Evolutionary conservation across 371 early-diverging fungal species (phyloP).

Genomic region (Mucor irregularis): DNA sequence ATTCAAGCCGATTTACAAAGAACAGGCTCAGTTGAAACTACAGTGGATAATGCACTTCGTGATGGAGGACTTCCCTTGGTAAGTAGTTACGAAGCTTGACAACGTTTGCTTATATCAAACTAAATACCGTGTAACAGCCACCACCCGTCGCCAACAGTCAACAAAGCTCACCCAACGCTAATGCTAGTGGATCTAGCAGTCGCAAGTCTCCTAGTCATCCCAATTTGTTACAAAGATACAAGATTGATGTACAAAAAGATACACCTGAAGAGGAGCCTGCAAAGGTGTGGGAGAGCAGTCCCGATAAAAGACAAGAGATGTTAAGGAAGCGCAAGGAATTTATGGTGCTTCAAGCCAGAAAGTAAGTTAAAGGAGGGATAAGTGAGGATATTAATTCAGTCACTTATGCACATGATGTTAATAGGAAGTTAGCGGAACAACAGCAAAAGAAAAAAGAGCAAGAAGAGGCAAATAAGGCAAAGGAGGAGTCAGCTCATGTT

Average conservation of each 20-base stretch:
- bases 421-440: conserved; percentile 43
- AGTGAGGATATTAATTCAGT: neutral
- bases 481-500: neutral
- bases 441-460: conserved; percentile 23
- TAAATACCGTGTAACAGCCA: conserved; percentile 14
- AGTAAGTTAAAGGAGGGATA: conserved; percentile 38
- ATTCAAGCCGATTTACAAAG: conserved; percentile 83
- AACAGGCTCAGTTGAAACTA: conserved; percentile 85
- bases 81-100: conserved; percentile 2
- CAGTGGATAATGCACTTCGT: conserved; percentile 86
- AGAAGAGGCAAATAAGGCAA: neutral
- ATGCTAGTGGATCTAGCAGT: neutral
- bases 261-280: conserved; percentile 57
- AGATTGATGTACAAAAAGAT: conserved; percentile 44
- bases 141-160: conserved; percentile 29
- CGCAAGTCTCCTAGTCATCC: conserved; percentile 37
- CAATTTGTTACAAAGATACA: conserved; percentile 54
- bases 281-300: conserved; percentile 77
- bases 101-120: neutral
- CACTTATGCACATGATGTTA: neutral
- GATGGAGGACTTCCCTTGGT: conserved; percentile 75
- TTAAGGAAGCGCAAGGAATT: conserved; percentile 82
- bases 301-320: conserved; percentile 74
- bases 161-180: conserved; percentile 10
- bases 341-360: conserved; percentile 87